Base-by-base conservation (phyloP, 1,139 yeast genomes). In the Entelexis paramagnoliae region DNA sequence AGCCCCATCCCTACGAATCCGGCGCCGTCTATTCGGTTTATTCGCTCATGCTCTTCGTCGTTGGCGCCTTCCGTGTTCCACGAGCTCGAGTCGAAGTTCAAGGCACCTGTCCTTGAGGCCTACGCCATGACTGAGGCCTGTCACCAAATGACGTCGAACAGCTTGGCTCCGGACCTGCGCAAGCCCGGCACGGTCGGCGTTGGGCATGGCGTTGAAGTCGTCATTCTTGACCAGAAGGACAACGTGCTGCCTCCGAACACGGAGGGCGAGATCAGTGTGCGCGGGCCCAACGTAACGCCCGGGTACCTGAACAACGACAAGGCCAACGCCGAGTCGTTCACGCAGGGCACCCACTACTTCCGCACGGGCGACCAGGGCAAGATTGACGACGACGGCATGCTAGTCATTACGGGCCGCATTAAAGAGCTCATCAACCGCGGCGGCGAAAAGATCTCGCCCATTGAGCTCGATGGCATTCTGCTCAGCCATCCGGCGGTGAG, bases 91-190 rank as follows among this genome's bases (percentile, higher is more conserved):
- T 58, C 67, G 47, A 70, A 72, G 28, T 76, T 81, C 63, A 66
- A 73, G 19, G 81, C 83, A 0, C 86, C 86, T 0, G 85, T 81
- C 0, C 62, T 80, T 16, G 87, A 81, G 63, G 86, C 86, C 0
- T 81, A 81, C 62, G 86, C 86, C n/a, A 80, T 81, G 85, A 81
- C 86, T 3, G 87, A 81, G 62, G 84, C 84, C 1, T 69, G 73
- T 55, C 86, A 81, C 64, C 86, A 81, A 63, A 81, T 81, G 81
- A 78, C 84, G 13, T 79, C 85, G 8, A 81, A 81, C 64, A 75
- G 77, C 57, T 65, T 79, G 39, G 84, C 85, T 42, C 80, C 82
- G 2, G 82, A 80, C 9, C 64, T 72, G 58, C 71, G 84, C 58
- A 77, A 76, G 66, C 77, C 84, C 8, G 84, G 85, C 16, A 78